Evolutionary conservation across 768 basidiomycete genomes (phyloP), one percentile per base, ranked within the genome.

Genomic region (Gymnopilus junonius): DNA sequence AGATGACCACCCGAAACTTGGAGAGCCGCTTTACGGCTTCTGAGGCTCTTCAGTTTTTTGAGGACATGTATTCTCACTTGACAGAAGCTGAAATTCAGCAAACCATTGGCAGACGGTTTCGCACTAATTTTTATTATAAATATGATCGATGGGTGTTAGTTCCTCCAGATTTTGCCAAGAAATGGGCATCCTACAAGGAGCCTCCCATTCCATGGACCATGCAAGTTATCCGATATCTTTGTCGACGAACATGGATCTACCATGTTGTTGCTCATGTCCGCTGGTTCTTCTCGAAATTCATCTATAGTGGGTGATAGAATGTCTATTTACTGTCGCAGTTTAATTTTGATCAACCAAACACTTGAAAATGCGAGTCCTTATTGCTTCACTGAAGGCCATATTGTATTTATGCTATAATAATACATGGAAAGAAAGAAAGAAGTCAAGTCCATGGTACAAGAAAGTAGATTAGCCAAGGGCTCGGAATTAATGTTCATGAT

Each of bases 41-140:
- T 1, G 65, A 71, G 37, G 75, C 75, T 8, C 67, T 75, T 8
- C 34, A 20, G 4, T 75, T 75, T 57, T 69, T 76, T 23, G 70
- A 73, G 43, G 27, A 64, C 8, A 27, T 65, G 25, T 56, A 37
- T 21, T 35, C 42, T 21, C 23, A 58, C n/a, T 32, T 59, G 25
- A 25, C 54, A 32, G 40, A 43, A 25, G 25, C 56, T n/a, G 20
- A 32, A 17, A 29, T 51, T n/a, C 48, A 51, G 8, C 27, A 50
- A 48, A 21, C 48, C 2, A 40, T 34, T 12, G 37, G 17, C 27
- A 17, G 32, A 14, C 20, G 12, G 2, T 7, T 31, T 34, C 14
- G 10, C 8, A 45, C 10, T 17, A 54, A 58, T 14, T 2, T 20
- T 14, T 65, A 66, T 20, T 29, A 53, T 34, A 23, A 29, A 34